phyloP scores from a whole-genome alignment of 345 rosid genomes.

The Pugionium dolabratum region DNA sequence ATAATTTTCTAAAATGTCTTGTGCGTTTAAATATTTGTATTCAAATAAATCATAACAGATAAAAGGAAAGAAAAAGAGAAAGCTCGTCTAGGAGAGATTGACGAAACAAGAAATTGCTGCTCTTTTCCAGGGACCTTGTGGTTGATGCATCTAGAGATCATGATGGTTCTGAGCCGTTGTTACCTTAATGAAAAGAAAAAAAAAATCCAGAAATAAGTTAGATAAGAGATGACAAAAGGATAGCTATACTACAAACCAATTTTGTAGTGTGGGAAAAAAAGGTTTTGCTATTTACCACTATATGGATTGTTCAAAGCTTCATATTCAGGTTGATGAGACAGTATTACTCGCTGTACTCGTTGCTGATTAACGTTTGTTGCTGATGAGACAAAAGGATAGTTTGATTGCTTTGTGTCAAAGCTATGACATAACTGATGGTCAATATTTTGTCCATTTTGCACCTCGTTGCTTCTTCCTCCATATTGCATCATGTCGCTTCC shows the following conservation, averaged over 20 bases:
- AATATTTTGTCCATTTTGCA: not conserved
- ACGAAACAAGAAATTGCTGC: not conserved
- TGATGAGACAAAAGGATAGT: no score
- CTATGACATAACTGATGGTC: not conserved
- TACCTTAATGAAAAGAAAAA: not conserved
- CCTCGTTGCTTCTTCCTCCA: constrained; percentile 1
- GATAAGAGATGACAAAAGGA: not conserved
- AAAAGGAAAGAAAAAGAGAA: not conserved
- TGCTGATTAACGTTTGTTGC: not conserved
- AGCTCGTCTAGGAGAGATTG: not conserved
- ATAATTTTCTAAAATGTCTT: constrained; percentile 1
- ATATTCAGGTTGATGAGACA: constrained; percentile 1
- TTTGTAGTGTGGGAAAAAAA: constrained; percentile 14
- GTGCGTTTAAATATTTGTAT: not conserved
- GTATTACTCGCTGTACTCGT: constrained; percentile 5
- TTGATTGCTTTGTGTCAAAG: not conserved
- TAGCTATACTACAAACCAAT: no score
- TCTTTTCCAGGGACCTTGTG: not conserved
- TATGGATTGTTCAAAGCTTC: constrained; percentile 8
- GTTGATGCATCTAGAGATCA: not conserved
- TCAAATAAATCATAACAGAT: not conserved
- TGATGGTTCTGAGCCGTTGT: not conserved
- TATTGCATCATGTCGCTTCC: not conserved
- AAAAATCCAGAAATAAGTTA: not conserved
- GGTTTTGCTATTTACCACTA: constrained; percentile 20